Evolutionary conservation across 352 stramenopile species (phyloP).

Genomic region (Aphanomyces invadans): DNA sequence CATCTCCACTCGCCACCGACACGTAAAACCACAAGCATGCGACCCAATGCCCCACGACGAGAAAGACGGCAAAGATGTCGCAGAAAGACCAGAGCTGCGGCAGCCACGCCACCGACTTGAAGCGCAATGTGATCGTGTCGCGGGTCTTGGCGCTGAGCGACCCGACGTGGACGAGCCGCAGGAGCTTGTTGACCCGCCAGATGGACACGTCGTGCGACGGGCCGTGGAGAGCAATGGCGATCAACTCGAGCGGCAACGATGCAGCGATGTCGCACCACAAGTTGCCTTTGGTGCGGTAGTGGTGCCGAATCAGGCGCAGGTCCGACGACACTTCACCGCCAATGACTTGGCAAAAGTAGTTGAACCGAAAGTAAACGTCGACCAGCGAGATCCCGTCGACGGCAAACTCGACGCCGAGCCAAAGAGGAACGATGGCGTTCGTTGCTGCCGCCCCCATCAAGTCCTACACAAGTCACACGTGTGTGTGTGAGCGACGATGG

Average conservation of each 20-base stretch:
- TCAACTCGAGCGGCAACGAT: conserved; percentile 31
- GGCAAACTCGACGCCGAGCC: conserved; percentile 50
- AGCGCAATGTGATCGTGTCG: conserved; percentile 13
- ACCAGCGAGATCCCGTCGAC: conserved; percentile 38
- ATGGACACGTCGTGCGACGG: neutral
- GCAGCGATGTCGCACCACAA: conserved; percentile 32
- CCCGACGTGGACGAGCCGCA: conserved; percentile 4
- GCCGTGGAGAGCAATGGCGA: neutral
- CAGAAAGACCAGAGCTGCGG: conserved; percentile 5
- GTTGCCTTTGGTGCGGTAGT: conserved; percentile 34
- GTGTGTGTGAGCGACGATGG: neutral
- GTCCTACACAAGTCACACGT: neutral
- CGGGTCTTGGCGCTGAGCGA: neutral
- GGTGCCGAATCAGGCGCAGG: conserved; percentile 29
- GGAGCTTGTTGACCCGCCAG: conserved; percentile 18
- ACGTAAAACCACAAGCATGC: conserved; percentile 53
- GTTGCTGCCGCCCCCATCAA: neutral
- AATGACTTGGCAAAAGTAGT: conserved; percentile 48
- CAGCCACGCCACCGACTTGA: conserved; percentile 22
- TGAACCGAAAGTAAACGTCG: conserved; percentile 51
- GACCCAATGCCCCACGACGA: conserved; percentile 61
- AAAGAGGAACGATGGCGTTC: conserved; percentile 26
- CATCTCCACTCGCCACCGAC: conserved; percentile 26
- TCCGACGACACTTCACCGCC: conserved; percentile 36
- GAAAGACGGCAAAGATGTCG: conserved; percentile 29